These are phyloP conservation scores for Leptomonas pyrrhocoris DNA, from an alignment of 208 protist species.

Conservation along the genomic window DNA sequence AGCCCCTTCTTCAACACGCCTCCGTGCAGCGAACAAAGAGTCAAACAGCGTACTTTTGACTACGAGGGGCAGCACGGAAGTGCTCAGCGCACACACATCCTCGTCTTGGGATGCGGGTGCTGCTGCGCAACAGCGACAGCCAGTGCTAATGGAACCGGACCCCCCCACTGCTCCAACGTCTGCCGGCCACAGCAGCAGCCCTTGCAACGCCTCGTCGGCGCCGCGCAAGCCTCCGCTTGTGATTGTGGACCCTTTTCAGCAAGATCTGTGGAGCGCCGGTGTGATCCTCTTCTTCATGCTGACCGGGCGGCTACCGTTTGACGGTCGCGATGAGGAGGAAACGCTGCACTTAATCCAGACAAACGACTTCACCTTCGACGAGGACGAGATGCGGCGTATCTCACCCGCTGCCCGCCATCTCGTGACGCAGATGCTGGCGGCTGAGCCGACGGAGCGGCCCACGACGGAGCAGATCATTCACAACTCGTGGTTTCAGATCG, in stretches of 20 bases:
- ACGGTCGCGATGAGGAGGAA: slow-evolving; percentile 93
- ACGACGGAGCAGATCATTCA: slow-evolving; percentile 87
- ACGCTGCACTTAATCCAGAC: slow-evolving; percentile 89
- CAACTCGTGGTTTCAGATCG: slow-evolving; percentile 82
- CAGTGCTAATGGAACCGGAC: neutral
- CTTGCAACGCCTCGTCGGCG: neutral
- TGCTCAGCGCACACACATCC: slow-evolving; percentile 10
- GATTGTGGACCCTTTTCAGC: slow-evolving; percentile 76
- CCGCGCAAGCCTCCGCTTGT: slow-evolving; percentile 28
- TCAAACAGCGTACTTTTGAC: neutral
- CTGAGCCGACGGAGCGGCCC: slow-evolving; percentile 82
- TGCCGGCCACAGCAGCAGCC: neutral
- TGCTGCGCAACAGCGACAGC: neutral
- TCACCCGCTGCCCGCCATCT: slow-evolving; percentile 59
- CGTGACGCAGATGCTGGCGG: slow-evolving; percentile 75
- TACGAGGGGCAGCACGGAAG: slow-evolving; percentile 10
- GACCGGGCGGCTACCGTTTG: slow-evolving; percentile 96
- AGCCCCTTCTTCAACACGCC: neutral
- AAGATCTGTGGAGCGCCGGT: slow-evolving; percentile 92
- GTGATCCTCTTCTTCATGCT: slow-evolving; percentile 96
- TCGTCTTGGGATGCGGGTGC: slow-evolving; percentile 4
- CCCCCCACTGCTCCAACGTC: neutral
- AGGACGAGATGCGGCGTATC: slow-evolving; percentile 78
- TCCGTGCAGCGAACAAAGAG: neutral
- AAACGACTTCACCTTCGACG: slow-evolving; percentile 56